Percentiles rank a stretch among this genome's conserved stretches.
Conservation (phyloP, 2,329 filamentous ascomycete genomes). For the Claviceps sp. region DNA sequence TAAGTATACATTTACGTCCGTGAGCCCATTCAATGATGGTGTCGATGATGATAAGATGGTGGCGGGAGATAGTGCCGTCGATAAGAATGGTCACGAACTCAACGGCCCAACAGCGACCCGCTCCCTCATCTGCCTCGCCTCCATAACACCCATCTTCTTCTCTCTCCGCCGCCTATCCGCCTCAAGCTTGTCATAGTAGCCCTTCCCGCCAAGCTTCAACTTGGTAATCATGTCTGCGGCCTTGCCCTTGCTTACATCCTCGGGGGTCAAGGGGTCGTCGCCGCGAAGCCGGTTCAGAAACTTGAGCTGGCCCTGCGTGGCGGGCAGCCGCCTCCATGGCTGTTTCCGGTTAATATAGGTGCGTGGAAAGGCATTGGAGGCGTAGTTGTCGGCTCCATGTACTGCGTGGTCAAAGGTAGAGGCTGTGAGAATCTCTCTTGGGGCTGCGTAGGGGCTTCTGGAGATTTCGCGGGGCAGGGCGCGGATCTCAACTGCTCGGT, state of each 20-base stretch:
- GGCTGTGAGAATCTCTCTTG: slow-evolving; percentile 53
- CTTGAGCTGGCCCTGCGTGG: slow-evolving; percentile 51
- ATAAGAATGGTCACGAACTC: slow-evolving; percentile 7
- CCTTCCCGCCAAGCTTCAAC: slow-evolving; percentile 68
- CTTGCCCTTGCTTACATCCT: slow-evolving; percentile 61
- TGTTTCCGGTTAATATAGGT: slow-evolving; percentile 53
- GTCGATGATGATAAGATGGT: too few relatives aligned
- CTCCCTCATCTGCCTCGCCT: slow-evolving; percentile 33
- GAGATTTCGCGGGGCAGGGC: slow-evolving; percentile 28
- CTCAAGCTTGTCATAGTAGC: slow-evolving; percentile 41
- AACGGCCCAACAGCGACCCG: slow-evolving; percentile 43
- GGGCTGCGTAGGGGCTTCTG: slow-evolving; percentile 51
- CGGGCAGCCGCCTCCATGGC: slow-evolving; percentile 55
- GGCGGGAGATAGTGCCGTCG: not conserved
- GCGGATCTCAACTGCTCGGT: slow-evolving; percentile 34
- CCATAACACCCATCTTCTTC: slow-evolving; percentile 21
- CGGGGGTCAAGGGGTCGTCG: slow-evolving; percentile 34
- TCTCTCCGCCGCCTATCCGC: slow-evolving; percentile 36
- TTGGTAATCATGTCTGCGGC: slow-evolving; percentile 90
- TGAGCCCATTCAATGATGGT: too few relatives aligned
- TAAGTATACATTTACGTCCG: too few relatives aligned
- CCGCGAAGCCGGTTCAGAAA: slow-evolving; percentile 55
- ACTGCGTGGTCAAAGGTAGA: slow-evolving; percentile 61
- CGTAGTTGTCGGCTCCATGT: slow-evolving; percentile 74
- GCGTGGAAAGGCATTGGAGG: slow-evolving; percentile 49